Conservation (phyloP, 208 protist species). For the Trypanosoma conorhini region DNA sequence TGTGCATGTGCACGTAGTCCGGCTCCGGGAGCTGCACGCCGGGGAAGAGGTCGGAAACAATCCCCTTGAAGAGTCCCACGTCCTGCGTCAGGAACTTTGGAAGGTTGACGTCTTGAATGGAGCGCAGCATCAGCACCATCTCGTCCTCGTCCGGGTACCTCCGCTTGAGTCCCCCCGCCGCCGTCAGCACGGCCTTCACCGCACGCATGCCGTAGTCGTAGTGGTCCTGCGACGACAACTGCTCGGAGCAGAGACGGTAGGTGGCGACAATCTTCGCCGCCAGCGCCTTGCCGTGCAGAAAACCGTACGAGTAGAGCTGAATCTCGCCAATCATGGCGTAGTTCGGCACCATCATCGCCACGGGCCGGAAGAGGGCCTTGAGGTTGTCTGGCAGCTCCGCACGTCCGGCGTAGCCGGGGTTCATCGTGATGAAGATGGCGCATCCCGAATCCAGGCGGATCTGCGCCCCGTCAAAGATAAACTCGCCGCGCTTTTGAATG, state of each 20-base stretch:
- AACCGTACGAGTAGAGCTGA: slow-evolving; percentile 97
- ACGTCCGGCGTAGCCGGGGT: slow-evolving; percentile 97
- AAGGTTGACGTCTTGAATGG: slow-evolving; percentile 96
- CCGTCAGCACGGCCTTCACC: slow-evolving; percentile 96
- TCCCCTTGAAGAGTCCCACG: slow-evolving; percentile 96
- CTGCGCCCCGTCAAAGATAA: slow-evolving; percentile 95
- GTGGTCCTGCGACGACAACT: slow-evolving; percentile 97
- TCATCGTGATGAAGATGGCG: slow-evolving; percentile 98
- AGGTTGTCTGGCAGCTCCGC: slow-evolving; percentile 98
- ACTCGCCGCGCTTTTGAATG: slow-evolving; percentile 80
- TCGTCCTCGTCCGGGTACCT: slow-evolving; percentile 92
- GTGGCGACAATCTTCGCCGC: slow-evolving; percentile 96
- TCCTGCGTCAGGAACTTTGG: slow-evolving; percentile 96
- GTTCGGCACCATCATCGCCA: slow-evolving; percentile 98
- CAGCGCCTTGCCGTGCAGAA: slow-evolving; percentile 91
- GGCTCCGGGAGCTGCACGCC: slow-evolving; percentile 81
- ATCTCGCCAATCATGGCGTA: slow-evolving; percentile 99
- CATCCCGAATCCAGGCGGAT: slow-evolving; percentile 93
- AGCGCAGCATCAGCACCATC: slow-evolving; percentile 94
- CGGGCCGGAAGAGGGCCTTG: slow-evolving; percentile 98
- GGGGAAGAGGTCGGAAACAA: slow-evolving; percentile 96
- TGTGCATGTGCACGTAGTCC: slow-evolving; percentile 90
- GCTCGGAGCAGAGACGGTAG: slow-evolving; percentile 96
- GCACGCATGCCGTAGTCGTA: slow-evolving; percentile 98
- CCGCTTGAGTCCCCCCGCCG: slow-evolving; percentile 92